Conservation (phyloP, 805 yeast species). For the Saccharomyces kudriavzevii region DNA sequence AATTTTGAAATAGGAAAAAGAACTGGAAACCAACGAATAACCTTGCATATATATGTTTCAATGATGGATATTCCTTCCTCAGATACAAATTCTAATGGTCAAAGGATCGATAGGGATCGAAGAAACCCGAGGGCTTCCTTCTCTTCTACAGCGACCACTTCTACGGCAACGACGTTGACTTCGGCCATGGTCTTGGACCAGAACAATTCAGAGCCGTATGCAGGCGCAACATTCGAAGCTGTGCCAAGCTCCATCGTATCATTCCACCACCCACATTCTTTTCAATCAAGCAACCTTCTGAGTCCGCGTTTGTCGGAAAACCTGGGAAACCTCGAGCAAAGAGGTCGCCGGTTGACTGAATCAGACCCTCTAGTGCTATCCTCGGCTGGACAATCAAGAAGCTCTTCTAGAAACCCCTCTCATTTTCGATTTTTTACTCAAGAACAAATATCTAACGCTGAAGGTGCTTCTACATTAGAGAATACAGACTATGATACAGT, state of each 20-base stretch:
- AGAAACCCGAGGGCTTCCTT: slow-evolving; percentile 17
- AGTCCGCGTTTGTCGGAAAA: slow-evolving; percentile 7
- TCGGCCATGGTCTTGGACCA: slow-evolving; percentile 37
- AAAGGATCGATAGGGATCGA: neutral
- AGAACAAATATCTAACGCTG: slow-evolving; percentile 78
- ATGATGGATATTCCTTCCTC: neutral
- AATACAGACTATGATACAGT: slow-evolving; percentile 66
- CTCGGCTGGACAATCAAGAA: slow-evolving; percentile 27
- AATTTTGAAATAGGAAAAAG: neutral
- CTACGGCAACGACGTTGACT: slow-evolving; percentile 27
- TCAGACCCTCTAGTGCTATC: slow-evolving; percentile 27
- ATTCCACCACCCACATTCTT: slow-evolving; percentile 62
- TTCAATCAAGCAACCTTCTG: slow-evolving; percentile 26
- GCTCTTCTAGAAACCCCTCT: slow-evolving; percentile 28
- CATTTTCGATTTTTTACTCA: slow-evolving; percentile 76
- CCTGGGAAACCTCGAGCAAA: neutral
- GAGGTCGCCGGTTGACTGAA: slow-evolving; percentile 28
- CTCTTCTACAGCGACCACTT: slow-evolving; percentile 29
- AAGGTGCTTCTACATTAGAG: slow-evolving; percentile 74
- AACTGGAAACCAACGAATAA: neutral
- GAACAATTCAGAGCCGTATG: slow-evolving; percentile 61
- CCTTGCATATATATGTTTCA: neutral
- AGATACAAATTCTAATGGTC: neutral
- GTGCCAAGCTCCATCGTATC: slow-evolving; percentile 73
- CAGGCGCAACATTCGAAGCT: slow-evolving; percentile 70